Evolutionary conservation across 1,139 yeast species (phyloP), one percentile per base, ranked within the genome.

Genomic region (Pichia sp.): DNA sequence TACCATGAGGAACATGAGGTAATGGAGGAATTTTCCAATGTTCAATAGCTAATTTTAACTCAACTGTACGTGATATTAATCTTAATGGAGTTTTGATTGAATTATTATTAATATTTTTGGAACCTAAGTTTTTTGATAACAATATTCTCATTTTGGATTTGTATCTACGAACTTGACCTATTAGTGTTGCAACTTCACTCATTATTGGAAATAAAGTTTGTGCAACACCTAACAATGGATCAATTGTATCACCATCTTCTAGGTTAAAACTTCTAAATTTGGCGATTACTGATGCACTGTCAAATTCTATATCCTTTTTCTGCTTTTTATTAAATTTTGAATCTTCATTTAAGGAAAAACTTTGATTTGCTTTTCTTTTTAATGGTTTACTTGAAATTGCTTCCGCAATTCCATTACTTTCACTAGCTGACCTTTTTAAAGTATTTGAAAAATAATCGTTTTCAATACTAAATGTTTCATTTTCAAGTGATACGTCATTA

Each of bases 141-240:
- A n/a, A n/a, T n/a, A n/a, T n/a, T n/a, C n/a, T n/a, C 5, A 11
- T 16, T 20, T 46, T 62, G 54, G 28, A 16, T 25, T 37, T 42
- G 13, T 25, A 23, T 25, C 57, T 59, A 23, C 81, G 63, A 14
- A 77, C 74, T 44, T 69, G 69, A 14, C 72, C 62, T 14, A 78
- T 76, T 37, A 79, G 62, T 2, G 72, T 63, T 0, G 85, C 83
- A 24, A 77, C 82, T 49, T 70, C 70, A 1, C 84, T 83, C 63
- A 80, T 76, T 8, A 79, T 66, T 45, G 78, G 74, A 54, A 80
- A 80, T 26, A 80, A 57, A 3, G 76, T 70, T 52, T 78, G 84
- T 0, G 79, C 80, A 57, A 82, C 77, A 2, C 87, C 87, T 38
- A 80, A 60, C 27, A 79, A 61, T 4, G 86, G 85, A 54, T 80